These are phyloP conservation scores for Magnusiomyces tetraspermus DNA, from an alignment of 1,139 yeast genomes.

Conservation along the genomic window DNA sequence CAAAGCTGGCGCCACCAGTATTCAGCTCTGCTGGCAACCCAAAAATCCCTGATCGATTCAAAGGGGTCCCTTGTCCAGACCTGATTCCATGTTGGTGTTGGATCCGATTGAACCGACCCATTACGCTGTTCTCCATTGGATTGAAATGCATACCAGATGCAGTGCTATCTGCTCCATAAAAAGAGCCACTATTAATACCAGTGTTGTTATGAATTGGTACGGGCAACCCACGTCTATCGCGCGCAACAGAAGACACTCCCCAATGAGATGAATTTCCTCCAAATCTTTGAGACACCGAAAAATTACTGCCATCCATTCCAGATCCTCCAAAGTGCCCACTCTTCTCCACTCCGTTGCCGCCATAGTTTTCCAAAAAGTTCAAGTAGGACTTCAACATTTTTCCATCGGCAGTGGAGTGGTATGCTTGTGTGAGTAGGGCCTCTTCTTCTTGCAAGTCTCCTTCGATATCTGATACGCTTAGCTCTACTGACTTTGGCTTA, in stretches of 20 bases:
- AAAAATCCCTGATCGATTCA: constrained; percentile 9
- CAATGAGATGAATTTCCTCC: constrained; percentile 4
- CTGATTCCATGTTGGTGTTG: constrained; percentile 2
- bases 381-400: constrained; percentile 88
- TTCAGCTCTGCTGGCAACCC: constrained; percentile 5
- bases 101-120: constrained; percentile 22
- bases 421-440: constrained; percentile 28
- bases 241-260: not conserved
- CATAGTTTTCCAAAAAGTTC: constrained; percentile 79
- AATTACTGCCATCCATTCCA: not conserved
- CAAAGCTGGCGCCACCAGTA: not conserved
- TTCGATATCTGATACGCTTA: constrained; percentile 17
- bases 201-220: constrained; percentile 1
- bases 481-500: constrained; percentile 22
- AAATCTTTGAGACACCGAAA: not conserved
- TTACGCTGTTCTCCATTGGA: constrained; percentile 25
- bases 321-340: constrained; percentile 8
- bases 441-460: constrained; percentile 6
- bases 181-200: too few species aligned
- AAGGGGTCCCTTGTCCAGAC: constrained; percentile 9
- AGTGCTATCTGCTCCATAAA: not conserved
- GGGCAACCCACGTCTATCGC: not conserved
- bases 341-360: constrained; percentile 29
- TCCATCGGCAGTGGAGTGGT: constrained; percentile 54
- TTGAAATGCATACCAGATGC: not conserved